These are phyloP conservation scores for Amylostereum areolatum DNA, from an alignment of 1,284 basidiomycete species.

Conservation along the genomic window DNA sequence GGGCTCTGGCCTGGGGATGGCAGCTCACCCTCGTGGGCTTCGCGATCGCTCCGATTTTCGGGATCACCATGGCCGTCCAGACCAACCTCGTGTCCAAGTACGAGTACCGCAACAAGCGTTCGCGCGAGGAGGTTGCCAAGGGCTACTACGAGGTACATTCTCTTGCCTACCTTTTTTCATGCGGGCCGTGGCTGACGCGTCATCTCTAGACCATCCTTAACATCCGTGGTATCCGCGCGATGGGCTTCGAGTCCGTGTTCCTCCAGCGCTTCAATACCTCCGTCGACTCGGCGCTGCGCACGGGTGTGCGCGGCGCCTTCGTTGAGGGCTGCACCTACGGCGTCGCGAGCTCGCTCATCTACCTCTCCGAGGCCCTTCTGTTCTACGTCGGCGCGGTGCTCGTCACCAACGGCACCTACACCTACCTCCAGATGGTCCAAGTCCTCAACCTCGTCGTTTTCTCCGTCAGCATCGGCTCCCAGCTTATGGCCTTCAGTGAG, in stretches of 20 bases:
- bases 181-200: background rate
- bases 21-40: constrained; percentile 89
- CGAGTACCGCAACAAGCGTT: constrained; percentile 78
- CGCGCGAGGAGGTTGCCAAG: constrained; percentile 80
- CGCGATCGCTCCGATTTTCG: constrained; percentile 83
- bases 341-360: constrained; percentile 77
- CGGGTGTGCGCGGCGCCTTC: constrained; percentile 75
- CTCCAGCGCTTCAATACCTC: constrained; percentile 61
- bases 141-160: constrained; percentile 77
- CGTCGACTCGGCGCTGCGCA: constrained; percentile 53
- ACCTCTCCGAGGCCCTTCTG: constrained; percentile 83
- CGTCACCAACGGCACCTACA: constrained; percentile 76
- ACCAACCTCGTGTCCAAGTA: constrained; percentile 62
- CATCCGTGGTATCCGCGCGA: constrained; percentile 81
- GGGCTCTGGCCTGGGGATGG: constrained; percentile 89
- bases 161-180: constrained; percentile 8
- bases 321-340: constrained; percentile 83
- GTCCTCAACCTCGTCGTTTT: constrained; percentile 91
- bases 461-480: constrained; percentile 86
- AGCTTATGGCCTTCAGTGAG: constrained; percentile 85
- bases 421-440: constrained; percentile 84
- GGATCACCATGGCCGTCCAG: constrained; percentile 67
- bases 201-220: constrained; percentile 69
- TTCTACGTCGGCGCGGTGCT: constrained; percentile 88
- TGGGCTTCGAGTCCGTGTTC: constrained; percentile 84